phyloP scores from a whole-genome alignment of 257 asterid genomes.

The Fraxinus excelsior region DNA sequence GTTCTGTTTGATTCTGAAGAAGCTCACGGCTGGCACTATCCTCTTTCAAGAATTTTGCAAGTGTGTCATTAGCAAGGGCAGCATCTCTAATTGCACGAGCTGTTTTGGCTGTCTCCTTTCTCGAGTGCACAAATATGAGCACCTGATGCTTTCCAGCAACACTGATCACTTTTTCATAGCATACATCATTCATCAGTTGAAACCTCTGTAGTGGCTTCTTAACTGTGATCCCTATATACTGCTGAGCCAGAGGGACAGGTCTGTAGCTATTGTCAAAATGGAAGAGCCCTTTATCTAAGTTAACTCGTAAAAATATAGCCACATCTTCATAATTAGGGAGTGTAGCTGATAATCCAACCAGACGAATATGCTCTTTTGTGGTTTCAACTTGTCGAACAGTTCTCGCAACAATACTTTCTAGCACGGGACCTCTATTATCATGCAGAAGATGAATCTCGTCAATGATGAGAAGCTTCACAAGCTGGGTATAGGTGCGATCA shows the following conservation, averaged over 20 bases:
- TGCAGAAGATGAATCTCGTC: slow-evolving; percentile 6
- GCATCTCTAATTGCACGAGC: slow-evolving; percentile 21
- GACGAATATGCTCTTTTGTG: slow-evolving; percentile 19
- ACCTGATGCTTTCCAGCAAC: slow-evolving; percentile 20
- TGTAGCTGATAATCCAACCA: slow-evolving; percentile 11
- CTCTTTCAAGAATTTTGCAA: slow-evolving; percentile 19
- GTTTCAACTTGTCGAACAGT: slow-evolving; percentile 24
- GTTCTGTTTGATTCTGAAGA: slow-evolving; percentile 16
- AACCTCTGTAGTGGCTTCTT: slow-evolving; percentile 21
- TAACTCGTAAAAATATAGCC: slow-evolving; percentile 11
- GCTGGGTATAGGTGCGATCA: slow-evolving; percentile 18
- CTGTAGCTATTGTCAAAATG: slow-evolving; percentile 24
- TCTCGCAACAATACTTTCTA: slow-evolving; percentile 22
- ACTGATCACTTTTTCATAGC: slow-evolving; percentile 22
- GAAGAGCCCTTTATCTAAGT: slow-evolving; percentile 12
- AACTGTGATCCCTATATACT: slow-evolving; percentile 21
- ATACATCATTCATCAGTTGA: slow-evolving; percentile 25
- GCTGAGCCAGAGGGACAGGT: slow-evolving; percentile 22
- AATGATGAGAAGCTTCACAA: slow-evolving; percentile 6
- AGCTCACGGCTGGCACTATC: slow-evolving; percentile 23
- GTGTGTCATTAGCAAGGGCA: slow-evolving; percentile 21
- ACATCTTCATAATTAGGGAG: slow-evolving; percentile 21
- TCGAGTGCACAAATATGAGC: slow-evolving; percentile 22
- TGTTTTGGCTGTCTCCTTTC: slow-evolving; percentile 21
- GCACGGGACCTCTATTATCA: slow-evolving; percentile 8